These are phyloP conservation scores for Powellomyces hirtus DNA, from an alignment of 192 early-diverging fungal genomes.

Conservation along the genomic window DNA sequence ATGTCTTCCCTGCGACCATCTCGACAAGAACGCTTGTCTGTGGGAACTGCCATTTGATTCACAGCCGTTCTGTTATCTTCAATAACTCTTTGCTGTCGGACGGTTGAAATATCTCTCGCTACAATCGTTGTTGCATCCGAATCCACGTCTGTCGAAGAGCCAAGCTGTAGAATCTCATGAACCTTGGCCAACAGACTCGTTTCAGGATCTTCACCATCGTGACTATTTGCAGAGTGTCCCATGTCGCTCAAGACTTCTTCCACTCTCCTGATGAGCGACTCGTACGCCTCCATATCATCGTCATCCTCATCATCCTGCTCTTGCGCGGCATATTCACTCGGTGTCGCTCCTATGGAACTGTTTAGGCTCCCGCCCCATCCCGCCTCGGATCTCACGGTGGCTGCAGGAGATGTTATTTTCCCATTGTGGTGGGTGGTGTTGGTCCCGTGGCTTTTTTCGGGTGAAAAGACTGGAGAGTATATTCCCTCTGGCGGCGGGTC, in stretches of 20 bases:
- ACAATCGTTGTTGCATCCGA: too few species aligned
- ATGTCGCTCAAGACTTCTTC: constrained; percentile 10
- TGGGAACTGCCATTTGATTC: too few species aligned
- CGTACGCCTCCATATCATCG: neutral
- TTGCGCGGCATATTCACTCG: constrained; percentile 6
- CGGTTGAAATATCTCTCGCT: too few species aligned
- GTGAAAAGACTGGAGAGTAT: constrained; percentile 8
- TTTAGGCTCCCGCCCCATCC: neutral
- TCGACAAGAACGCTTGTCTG: too few species aligned
- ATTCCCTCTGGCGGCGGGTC: constrained; percentile 5
- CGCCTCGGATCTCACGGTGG: neutral
- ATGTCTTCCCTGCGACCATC: too few species aligned
- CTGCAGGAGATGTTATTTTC: neutral
- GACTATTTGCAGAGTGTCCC: neutral
- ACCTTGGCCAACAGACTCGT: constrained; percentile 22
- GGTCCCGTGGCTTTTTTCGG: neutral
- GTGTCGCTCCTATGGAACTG: neutral
- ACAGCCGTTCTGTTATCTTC: too few species aligned
- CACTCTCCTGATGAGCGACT: constrained; percentile 9
- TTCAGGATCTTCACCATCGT: constrained; percentile 5
- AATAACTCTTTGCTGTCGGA: too few species aligned
- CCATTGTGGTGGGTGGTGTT: neutral
- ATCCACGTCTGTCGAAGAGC: too few species aligned
- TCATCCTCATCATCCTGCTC: constrained; percentile 4
- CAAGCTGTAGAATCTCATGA: constrained; percentile 5